Evolutionary conservation across 768 basidiomycete genomes (phyloP).

Genomic region (Gyrodon lividus): DNA sequence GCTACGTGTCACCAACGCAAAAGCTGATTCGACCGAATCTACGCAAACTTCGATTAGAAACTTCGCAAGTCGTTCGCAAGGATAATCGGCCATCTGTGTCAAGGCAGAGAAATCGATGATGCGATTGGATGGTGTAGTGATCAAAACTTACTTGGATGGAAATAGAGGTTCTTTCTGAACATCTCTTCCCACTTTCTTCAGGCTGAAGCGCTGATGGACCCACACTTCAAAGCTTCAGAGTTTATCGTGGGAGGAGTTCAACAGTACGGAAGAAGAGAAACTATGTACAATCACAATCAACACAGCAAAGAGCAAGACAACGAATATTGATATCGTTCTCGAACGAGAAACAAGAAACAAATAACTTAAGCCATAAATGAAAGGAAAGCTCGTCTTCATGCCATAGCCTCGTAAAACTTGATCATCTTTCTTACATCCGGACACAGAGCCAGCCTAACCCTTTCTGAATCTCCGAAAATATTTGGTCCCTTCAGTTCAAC

Average conservation of each 20-base stretch:
- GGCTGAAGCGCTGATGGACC: no score
- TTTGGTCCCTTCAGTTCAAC: conserved; percentile 49
- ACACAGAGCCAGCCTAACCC: conserved; percentile 66
- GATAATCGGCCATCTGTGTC: conserved; percentile 7
- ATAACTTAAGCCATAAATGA: background rate
- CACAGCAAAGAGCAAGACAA: background rate
- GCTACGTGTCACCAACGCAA: conserved; percentile 44
- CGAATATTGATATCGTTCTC: background rate
- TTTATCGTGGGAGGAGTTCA: no score
- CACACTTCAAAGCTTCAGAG: no score
- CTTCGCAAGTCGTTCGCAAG: conserved; percentile 3
- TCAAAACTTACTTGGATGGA: no score
- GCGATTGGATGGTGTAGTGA: no score
- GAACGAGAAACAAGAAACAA: background rate
- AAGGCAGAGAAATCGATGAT: no score
- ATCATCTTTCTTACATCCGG: conserved; percentile 60
- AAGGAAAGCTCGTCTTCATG: conserved; percentile 10
- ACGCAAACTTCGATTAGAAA: conserved; percentile 62
- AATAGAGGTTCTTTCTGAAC: no score
- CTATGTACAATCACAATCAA: background rate
- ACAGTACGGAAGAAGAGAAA: background rate
- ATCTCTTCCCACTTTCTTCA: no score
- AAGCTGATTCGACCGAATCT: conserved; percentile 72
- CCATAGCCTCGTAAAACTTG: conserved; percentile 54
- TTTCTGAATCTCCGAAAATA: conserved; percentile 59